phyloP scores from a whole-genome alignment of 1,284 basidiomycete species.

The Cronartium ribicola region DNA sequence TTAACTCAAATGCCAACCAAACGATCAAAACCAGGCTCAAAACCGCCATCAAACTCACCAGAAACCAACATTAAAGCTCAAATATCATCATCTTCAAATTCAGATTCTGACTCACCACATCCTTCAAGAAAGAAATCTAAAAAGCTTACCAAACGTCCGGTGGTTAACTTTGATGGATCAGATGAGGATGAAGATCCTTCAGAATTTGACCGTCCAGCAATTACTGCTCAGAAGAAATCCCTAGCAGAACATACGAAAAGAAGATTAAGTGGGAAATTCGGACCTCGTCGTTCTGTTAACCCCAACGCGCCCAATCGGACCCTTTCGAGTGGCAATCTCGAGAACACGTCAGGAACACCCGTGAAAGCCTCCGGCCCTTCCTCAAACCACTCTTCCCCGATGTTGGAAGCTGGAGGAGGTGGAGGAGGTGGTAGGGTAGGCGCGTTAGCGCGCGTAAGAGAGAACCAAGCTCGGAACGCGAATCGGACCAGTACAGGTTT shows the following conservation, averaged over 20 bases:
- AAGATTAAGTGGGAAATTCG: conserved; percentile 33
- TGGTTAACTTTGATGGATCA: conserved; percentile 7
- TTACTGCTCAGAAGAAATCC: conserved; percentile 4
- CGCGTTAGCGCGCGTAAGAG: conserved; percentile 35
- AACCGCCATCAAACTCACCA: conserved; percentile 1
- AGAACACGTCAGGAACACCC: background rate
- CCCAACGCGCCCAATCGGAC: conserved; percentile 11
- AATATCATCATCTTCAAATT: background rate
- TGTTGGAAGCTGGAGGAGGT: background rate
- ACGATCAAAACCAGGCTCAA: conserved; percentile 4
- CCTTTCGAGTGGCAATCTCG: background rate
- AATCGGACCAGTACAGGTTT: background rate
- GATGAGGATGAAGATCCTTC: background rate
- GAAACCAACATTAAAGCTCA: background rate
- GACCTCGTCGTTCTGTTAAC: conserved; percentile 28
- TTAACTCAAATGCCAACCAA: background rate
- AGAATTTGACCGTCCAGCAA: background rate
- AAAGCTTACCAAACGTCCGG: background rate
- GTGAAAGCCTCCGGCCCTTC: background rate
- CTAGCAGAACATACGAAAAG: conserved; percentile 35
- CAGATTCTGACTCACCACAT: conserved; percentile 3
- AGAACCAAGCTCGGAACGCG: conserved; percentile 22
- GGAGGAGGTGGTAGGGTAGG: conserved; percentile 25
- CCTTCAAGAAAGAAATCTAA: background rate
- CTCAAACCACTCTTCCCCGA: conserved; percentile 5